These are phyloP conservation scores for Chalara sp. DNA, from an alignment of 2,329 filamentous ascomycete species.

Conservation along the genomic window DNA sequence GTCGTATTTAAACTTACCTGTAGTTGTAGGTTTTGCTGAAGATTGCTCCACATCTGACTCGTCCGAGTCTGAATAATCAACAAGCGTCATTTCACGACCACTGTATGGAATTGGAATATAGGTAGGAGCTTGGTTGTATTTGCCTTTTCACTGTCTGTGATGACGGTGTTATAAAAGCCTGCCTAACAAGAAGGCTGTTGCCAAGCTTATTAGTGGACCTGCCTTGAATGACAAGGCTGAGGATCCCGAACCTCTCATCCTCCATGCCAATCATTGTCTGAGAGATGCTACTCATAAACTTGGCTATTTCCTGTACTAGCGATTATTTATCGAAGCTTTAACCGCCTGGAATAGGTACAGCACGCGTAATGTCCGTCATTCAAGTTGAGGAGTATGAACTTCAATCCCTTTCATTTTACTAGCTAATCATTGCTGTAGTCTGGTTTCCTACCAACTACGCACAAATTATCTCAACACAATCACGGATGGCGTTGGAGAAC, in stretches of 20 bases:
- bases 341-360: constrained; percentile 1
- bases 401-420: not conserved
- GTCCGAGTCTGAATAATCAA: constrained; percentile 66
- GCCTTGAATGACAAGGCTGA: not conserved
- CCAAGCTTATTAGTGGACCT: not conserved
- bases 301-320: not conserved
- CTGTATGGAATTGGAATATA: too few species aligned
- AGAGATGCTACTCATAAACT: constrained; percentile 3
- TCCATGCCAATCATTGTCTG: not conserved
- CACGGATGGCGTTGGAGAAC: constrained; percentile 78
- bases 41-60: constrained; percentile 44
- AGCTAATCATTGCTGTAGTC: constrained; percentile 39
- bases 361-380: constrained; percentile 27
- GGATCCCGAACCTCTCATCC: not conserved
- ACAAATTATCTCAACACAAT: constrained; percentile 74
- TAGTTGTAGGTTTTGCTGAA: constrained; percentile 26
- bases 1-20: not conserved
- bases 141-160: too few species aligned
- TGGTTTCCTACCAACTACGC: constrained; percentile 76
- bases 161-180: not conserved
- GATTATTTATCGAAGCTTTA: not conserved
- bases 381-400: constrained; percentile 30
- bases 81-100: constrained; percentile 48
- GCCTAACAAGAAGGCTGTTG: not conserved
- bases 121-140: too few species aligned